Evolutionary conservation across 2,329 filamentous ascomycete genomes (phyloP).

Genomic region (Leptographium flavum): DNA sequence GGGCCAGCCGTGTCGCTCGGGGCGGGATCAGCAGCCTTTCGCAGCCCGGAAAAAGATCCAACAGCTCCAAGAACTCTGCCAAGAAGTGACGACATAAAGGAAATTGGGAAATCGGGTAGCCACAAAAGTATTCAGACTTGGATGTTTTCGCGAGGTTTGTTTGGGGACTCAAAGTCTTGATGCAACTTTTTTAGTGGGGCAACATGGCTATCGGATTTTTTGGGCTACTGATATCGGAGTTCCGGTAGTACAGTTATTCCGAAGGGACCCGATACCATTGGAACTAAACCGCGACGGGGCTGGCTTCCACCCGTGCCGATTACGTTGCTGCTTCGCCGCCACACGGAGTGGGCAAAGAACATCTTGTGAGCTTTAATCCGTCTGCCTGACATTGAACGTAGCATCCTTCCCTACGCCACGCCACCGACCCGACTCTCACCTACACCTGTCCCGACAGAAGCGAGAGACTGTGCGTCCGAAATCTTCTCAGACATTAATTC

Average conservation of each 20-base stretch:
- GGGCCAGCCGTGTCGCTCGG: background rate
- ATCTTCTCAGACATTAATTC: background rate
- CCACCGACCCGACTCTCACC: background rate
- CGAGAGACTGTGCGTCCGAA: background rate
- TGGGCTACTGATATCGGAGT: background rate
- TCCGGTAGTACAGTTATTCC: background rate
- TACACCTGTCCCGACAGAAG: background rate
- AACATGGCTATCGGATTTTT: background rate
- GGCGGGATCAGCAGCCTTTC: background rate
- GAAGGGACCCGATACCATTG: background rate
- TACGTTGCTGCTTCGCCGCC: constrained; percentile 10
- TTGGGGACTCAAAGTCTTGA: background rate
- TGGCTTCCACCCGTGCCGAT: constrained; percentile 10
- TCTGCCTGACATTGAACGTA: background rate
- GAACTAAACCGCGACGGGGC: constrained; percentile 3
- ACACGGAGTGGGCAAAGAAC: constrained; percentile 1
- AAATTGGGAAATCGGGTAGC: background rate
- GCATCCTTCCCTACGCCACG: background rate
- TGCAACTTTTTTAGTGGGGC: constrained; percentile 17
- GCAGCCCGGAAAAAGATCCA: background rate
- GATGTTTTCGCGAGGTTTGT: too few relatives aligned
- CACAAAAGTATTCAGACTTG: too few relatives aligned
- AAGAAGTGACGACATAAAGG: constrained; percentile 1
- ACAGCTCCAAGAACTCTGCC: background rate
- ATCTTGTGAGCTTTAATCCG: background rate